Base-by-base conservation (phyloP, 2,329 filamentous ascomycete genomes). In the Pestalotiopsis fici region DNA sequence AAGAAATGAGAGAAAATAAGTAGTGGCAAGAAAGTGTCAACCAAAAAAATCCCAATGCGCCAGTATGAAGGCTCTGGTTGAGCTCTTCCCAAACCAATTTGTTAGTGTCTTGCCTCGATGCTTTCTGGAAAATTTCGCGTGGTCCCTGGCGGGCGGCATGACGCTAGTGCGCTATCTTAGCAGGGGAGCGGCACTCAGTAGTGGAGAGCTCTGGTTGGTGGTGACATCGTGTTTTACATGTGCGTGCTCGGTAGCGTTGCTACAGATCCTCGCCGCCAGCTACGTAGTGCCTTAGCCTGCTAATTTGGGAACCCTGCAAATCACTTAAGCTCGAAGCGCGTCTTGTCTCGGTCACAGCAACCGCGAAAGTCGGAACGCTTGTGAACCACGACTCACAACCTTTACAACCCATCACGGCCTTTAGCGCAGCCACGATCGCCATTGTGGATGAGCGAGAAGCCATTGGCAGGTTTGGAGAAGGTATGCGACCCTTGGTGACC, bases 1-100 rank as follows among this genome's bases (percentile, higher is more conserved):
- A 31, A 59, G 54, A 63, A 57, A 21, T 68, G 37, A 54, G 59
- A 63, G 35, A 39, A 56, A 65, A n/a, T n/a, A n/a, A 35, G 50
- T 47, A 55, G 15, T 35, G 31, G 57, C 25, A 21, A 21, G 27
- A 60, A 31, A 15, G 37, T 18, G n/a, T 9, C 3, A 60, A 57
- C 13, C 4, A 56, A 1, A 23, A 56, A 13, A 47, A 23, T 50
- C 18, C n/a, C n/a, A n/a, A 50, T 50, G 18, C 43, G 15, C 15
- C 43, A 7, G 31, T 35, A 35, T 35, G 31, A 35, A 35, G 31
- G 11, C 31, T 35, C 11, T 11, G 31, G 43, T 50, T 18, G 43
- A 50, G 43, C 18, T 50, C 43, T 50, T 50, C 43, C 18, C 4
- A n/a, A n/a, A 21, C 43, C 21, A 18, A n/a, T 9, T n/a, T 7